Conservation (phyloP, 2,329 filamentous ascomycete species). For the Sporothrix curviconia region DNA sequence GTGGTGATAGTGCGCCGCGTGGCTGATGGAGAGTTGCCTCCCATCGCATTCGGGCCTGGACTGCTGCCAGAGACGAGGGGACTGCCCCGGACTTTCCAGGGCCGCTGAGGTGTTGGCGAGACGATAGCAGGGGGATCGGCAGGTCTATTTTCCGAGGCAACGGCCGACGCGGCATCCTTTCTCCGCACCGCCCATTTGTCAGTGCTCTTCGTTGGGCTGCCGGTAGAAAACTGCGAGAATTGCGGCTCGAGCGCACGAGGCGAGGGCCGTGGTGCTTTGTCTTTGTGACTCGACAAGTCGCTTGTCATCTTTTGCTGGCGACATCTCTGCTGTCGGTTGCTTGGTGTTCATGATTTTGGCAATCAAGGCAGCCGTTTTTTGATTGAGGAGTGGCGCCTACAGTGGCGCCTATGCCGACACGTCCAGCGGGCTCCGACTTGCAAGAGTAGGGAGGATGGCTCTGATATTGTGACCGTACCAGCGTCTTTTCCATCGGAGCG, state of each 20-base stretch:
- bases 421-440: slow-evolving; percentile 3
- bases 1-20: not conserved
- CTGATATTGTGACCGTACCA: not conserved
- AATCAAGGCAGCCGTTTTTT: slow-evolving; percentile 16
- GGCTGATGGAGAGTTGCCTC: not conserved
- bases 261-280: not conserved
- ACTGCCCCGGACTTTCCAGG: not conserved
- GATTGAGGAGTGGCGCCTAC: slow-evolving; percentile 12
- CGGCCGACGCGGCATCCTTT: not conserved
- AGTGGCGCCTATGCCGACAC: not conserved
- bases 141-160: not conserved
- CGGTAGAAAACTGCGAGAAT: not conserved
- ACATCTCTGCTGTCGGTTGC: not conserved
- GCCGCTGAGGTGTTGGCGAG: not conserved
- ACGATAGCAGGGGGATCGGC: not conserved
- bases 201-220: not conserved
- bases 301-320: not conserved
- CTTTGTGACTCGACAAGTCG: not conserved
- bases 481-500: not conserved
- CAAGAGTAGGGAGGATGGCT: not conserved
- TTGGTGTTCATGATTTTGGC: slow-evolving; percentile 16
- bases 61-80: not conserved
- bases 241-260: too few relatives aligned
- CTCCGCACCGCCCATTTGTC: not conserved
- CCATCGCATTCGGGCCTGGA: not conserved